Evolutionary conservation across 2,329 filamentous ascomycete genomes (phyloP).

Genomic region (Dactylellina leptospora): DNA sequence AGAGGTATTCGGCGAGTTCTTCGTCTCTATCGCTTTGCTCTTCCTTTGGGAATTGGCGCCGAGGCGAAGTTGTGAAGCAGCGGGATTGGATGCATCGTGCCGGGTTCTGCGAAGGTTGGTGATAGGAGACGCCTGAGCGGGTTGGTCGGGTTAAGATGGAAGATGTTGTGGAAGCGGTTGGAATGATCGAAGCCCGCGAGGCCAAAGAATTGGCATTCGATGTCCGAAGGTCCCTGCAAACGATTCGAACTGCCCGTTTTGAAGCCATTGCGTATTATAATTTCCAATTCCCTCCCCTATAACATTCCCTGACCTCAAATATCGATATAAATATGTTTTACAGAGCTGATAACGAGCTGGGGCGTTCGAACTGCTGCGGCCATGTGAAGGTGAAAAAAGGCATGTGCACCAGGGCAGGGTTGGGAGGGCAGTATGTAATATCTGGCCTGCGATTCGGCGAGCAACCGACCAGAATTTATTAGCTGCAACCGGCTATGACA

Average conservation of each 20-base stretch:
- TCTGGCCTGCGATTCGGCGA: slow-evolving; percentile 44
- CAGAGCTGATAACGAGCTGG: background rate
- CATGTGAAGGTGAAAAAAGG: slow-evolving; percentile 48
- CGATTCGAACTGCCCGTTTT: slow-evolving; percentile 43
- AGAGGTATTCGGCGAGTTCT: slow-evolving; percentile 34
- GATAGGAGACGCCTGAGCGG: slow-evolving; percentile 10
- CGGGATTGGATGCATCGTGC: slow-evolving; percentile 18
- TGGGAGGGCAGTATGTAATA: slow-evolving; percentile 25
- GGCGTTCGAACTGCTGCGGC: background rate
- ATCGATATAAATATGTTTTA: background rate
- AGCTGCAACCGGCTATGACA: slow-evolving; percentile 2
- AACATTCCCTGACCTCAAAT: too few relatives aligned
- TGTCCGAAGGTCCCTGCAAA: slow-evolving; percentile 44
- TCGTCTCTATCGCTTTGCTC: slow-evolving; percentile 10
- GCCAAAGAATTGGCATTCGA: slow-evolving; percentile 12
- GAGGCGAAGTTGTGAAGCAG: slow-evolving; percentile 29
- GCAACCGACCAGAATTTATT: slow-evolving; percentile 35
- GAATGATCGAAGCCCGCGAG: slow-evolving; percentile 27
- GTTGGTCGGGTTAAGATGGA: slow-evolving; percentile 18
- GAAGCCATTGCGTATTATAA: slow-evolving; percentile 33
- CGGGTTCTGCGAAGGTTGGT: background rate
- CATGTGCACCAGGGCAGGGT: slow-evolving; percentile 36
- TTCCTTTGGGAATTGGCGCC: slow-evolving; percentile 31
- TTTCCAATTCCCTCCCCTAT: slow-evolving; percentile 9
- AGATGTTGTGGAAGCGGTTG: slow-evolving; percentile 30